A percentile compares a stretch with the other conserved stretches of the same genome.
phyloP scores from a whole-genome alignment of 2,329 filamentous ascomycete species.

The Penicillium sp. region DNA sequence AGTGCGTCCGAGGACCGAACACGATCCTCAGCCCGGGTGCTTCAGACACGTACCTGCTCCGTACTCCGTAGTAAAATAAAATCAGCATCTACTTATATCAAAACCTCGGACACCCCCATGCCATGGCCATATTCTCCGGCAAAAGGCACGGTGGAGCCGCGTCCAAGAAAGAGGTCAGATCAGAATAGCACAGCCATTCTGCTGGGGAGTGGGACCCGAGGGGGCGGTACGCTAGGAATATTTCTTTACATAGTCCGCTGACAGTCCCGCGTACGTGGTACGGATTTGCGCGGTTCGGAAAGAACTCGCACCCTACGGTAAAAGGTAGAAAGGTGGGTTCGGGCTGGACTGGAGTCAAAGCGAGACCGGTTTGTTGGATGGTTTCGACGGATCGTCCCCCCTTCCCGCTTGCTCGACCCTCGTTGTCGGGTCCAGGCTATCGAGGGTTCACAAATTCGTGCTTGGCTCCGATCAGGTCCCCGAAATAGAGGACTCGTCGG shows the following conservation, averaged over 20 bases:
- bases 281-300: not conserved
- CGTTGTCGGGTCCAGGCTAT: not conserved
- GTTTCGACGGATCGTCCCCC: not conserved
- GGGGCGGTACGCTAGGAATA: constrained; percentile 11
- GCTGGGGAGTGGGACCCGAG: constrained; percentile 8
- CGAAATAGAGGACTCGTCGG: not conserved
- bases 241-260: not conserved
- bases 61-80: too few relatives aligned
- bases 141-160: not conserved
- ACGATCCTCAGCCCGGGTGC: too few relatives aligned
- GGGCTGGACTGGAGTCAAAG: not conserved
- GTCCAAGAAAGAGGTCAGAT: not conserved
- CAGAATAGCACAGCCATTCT: not conserved
- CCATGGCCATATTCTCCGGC: too few relatives aligned
- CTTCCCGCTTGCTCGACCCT: not conserved
- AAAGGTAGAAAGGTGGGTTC: not conserved
- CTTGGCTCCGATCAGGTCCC: not conserved
- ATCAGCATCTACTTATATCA: too few relatives aligned
- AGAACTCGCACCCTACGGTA: not conserved
- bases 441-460: not conserved
- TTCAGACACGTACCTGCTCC: too few relatives aligned
- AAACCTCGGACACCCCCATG: too few relatives aligned
- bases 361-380: not conserved
- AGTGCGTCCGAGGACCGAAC: too few relatives aligned
- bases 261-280: not conserved